Evolutionary conservation across 164 flowering plant genomes (phyloP).

Genomic region (Vitis rupestris): DNA sequence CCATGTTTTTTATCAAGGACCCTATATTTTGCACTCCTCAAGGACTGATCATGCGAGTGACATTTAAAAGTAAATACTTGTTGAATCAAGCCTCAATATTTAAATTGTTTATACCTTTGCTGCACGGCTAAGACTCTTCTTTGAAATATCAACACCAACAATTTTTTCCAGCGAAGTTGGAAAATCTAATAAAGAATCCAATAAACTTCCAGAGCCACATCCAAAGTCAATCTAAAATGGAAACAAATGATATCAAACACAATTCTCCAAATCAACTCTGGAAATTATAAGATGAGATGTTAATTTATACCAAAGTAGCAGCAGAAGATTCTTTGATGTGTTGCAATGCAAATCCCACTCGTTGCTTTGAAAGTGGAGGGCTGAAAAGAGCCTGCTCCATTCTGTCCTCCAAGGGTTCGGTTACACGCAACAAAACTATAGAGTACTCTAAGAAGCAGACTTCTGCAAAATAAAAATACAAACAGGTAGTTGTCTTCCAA

Average conservation of each 20-base stretch:
- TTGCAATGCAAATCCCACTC: constrained; percentile 81
- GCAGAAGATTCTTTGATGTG: constrained; percentile 75
- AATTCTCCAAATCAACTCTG: neutral
- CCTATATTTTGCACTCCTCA: neutral
- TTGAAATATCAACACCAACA: constrained; percentile 88
- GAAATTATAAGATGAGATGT: constrained; percentile 2
- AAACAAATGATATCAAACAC: constrained; percentile 1
- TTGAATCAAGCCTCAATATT: too few relatives aligned
- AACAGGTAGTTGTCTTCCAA: neutral
- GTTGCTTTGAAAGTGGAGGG: constrained; percentile 95
- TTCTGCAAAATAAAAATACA: constrained; percentile 33
- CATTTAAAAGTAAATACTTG: neutral
- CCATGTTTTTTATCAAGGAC: neutral
- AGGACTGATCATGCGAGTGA: neutral
- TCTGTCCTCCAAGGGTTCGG: constrained; percentile 86
- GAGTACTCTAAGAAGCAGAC: constrained; percentile 62
- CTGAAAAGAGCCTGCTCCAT: constrained; percentile 95
- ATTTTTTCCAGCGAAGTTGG: constrained; percentile 64
- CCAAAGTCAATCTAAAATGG: constrained; percentile 82
- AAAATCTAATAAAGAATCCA: constrained; percentile 69
- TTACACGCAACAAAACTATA: constrained; percentile 60
- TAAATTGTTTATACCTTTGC: constrained; percentile 63
- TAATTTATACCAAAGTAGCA: constrained; percentile 56
- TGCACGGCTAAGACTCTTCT: constrained; percentile 75
- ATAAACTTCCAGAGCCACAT: constrained; percentile 91